Evolutionary conservation across 2,329 filamentous ascomycete genomes (phyloP).

Genomic region (Zalaria obscura): DNA sequence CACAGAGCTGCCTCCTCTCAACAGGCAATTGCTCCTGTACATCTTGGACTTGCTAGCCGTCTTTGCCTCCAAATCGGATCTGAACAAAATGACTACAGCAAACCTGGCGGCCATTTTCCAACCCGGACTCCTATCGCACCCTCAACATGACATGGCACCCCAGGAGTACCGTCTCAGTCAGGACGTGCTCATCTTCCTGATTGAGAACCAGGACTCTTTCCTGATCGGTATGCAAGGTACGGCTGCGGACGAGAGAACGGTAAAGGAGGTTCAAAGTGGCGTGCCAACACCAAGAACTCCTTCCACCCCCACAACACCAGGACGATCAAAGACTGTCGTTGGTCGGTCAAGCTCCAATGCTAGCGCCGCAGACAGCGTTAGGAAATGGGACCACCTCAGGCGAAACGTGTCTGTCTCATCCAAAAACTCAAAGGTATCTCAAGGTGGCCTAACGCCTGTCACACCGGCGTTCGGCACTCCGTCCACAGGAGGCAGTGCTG

Average conservation of each 20-base stretch:
- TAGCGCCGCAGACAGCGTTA: constrained; percentile 76
- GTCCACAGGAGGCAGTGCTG: constrained; percentile 33
- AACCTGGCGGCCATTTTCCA: constrained; percentile 97
- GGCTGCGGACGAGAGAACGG: constrained; percentile 75
- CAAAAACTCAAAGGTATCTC: constrained; percentile 65
- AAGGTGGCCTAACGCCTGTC: constrained; percentile 54
- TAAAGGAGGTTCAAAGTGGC: constrained; percentile 56
- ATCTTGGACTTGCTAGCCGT: constrained; percentile 92
- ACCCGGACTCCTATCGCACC: constrained; percentile 88
- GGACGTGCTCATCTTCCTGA: constrained; percentile 92
- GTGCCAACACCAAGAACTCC: constrained; percentile 37
- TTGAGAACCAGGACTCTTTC: constrained; percentile 97
- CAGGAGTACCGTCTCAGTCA: constrained; percentile 90
- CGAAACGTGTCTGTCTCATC: constrained; percentile 89
- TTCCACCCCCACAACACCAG: constrained; percentile 27
- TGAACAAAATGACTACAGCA: constrained; percentile 91
- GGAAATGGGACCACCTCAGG: constrained; percentile 64
- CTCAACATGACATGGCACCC: constrained; percentile 86
- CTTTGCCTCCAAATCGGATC: constrained; percentile 89
- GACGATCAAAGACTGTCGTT: constrained; percentile 41
- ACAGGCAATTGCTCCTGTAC: constrained; percentile 86
- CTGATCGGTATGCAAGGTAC: constrained; percentile 96
- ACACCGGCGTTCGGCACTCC: constrained; percentile 34
- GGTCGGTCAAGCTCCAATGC: constrained; percentile 72
- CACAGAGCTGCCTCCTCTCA: constrained; percentile 80